A percentile compares a stretch with the other conserved stretches of the same genome.
Conservation (phyloP, 1,139 yeast genomes). For the Groenewaldozyma auringiensis region DNA sequence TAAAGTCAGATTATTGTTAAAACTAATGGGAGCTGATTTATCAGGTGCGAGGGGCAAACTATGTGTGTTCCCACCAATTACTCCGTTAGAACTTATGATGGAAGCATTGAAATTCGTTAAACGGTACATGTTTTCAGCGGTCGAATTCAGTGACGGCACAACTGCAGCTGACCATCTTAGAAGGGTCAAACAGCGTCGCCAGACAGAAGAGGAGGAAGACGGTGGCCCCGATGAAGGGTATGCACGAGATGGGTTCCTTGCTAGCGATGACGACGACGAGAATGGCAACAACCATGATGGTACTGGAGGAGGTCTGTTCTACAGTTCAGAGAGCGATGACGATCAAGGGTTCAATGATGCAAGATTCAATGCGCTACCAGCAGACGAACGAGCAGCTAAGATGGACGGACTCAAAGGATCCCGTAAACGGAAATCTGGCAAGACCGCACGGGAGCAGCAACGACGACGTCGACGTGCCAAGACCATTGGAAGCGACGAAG, state of each 20-base stretch:
- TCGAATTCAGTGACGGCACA: slow-evolving; percentile 39
- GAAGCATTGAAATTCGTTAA: slow-evolving; percentile 24
- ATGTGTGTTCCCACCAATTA: slow-evolving; percentile 14
- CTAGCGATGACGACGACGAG: slow-evolving; percentile 11
- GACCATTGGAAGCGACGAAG: slow-evolving; percentile 5
- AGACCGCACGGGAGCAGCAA: slow-evolving; percentile 1
- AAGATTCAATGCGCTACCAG: slow-evolving; percentile 18
- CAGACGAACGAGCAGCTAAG: slow-evolving; percentile 14
- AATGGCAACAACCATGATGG: slow-evolving; percentile 13
- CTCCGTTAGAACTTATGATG: slow-evolving; percentile 21
- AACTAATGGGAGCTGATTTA: slow-evolving; percentile 22
- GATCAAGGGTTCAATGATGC: slow-evolving; percentile 15
- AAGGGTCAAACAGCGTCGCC: slow-evolving; percentile 15
- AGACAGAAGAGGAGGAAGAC: slow-evolving; percentile 13
- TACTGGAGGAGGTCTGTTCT: slow-evolving; percentile 6
- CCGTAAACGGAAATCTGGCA: slow-evolving; percentile 1
- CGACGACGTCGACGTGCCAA: neutral
- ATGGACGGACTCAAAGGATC: slow-evolving; percentile 10
- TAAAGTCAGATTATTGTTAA: slow-evolving; percentile 25
- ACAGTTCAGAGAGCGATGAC: slow-evolving; percentile 4
- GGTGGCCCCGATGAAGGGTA: slow-evolving; percentile 9
- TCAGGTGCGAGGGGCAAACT: slow-evolving; percentile 1
- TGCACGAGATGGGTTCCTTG: slow-evolving; percentile 13
- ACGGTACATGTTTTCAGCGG: slow-evolving; percentile 30
- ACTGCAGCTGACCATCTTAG: slow-evolving; percentile 32